Evolutionary conservation across 2,329 filamentous ascomycete genomes (phyloP).

Genomic region (Xylariales sp.): DNA sequence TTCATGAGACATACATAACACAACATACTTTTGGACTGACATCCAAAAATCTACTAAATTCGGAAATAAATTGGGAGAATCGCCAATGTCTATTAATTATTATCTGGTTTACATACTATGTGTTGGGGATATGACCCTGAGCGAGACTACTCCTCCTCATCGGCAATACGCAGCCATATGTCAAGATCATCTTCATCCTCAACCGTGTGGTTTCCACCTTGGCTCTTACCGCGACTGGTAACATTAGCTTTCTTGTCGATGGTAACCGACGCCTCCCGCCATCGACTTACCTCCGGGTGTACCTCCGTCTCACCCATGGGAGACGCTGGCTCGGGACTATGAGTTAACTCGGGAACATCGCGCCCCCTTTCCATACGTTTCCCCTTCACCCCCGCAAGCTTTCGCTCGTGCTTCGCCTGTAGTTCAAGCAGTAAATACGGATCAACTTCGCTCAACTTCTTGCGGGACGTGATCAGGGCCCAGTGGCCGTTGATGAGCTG

Average conservation of each 20-base stretch:
- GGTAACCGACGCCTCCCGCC: background rate
- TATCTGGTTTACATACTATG: background rate
- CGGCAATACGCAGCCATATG: constrained; percentile 41
- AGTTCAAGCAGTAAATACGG: constrained; percentile 8
- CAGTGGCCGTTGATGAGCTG: constrained; percentile 36
- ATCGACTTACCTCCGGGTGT: background rate
- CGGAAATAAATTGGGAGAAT: too few species aligned
- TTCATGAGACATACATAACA: background rate
- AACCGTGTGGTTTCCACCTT: background rate
- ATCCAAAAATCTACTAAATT: background rate
- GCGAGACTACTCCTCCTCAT: constrained; percentile 12
- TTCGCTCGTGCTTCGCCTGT: constrained; percentile 7
- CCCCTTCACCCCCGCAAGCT: background rate
- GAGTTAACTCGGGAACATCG: background rate
- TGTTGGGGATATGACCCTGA: background rate
- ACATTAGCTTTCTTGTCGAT: background rate
- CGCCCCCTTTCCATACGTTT: background rate
- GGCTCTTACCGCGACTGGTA: background rate
- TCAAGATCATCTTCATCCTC: constrained; percentile 28
- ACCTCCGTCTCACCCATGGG: background rate
- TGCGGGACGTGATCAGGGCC: constrained; percentile 38
- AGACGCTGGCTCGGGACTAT: background rate
- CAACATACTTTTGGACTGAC: background rate
- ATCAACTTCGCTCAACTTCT: constrained; percentile 24
- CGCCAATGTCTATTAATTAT: background rate